These are phyloP conservation scores for Pichia sp. DNA, from an alignment of 1,139 yeast genomes.

Conservation along the genomic window DNA sequence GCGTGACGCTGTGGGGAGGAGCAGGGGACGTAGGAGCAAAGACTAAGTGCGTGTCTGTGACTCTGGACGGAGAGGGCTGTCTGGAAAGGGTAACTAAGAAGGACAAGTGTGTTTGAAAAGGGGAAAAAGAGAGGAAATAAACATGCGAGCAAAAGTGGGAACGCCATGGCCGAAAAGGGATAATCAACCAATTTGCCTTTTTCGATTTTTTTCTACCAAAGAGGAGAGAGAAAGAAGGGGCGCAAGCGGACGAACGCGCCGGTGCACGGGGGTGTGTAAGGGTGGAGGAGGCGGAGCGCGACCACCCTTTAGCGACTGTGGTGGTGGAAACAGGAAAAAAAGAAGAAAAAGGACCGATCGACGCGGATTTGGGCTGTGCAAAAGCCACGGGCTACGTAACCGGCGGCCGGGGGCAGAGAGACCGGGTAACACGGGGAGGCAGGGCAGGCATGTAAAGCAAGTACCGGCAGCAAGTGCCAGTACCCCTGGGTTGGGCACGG, in stretches of 20 bases:
- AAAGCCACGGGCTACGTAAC: neutral
- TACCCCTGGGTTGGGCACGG: too few species aligned
- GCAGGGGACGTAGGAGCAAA: neutral
- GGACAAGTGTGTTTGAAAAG: slow-evolving; percentile 1
- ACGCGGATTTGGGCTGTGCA: neutral
- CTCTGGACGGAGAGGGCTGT: neutral
- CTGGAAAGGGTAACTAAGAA: slow-evolving; percentile 2
- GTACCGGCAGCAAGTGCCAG: neutral
- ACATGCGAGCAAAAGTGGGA: neutral
- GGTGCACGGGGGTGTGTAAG: neutral
- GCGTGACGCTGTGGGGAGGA: neutral
- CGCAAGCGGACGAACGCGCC: neutral
- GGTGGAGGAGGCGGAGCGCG: neutral
- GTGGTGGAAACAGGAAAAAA: too few species aligned
- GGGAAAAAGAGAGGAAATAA: slow-evolving; percentile 6
- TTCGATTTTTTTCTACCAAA: neutral
- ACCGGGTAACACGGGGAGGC: neutral
- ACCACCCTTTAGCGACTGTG: neutral
- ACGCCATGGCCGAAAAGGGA: slow-evolving; percentile 16
- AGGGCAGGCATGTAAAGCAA: too few species aligned
- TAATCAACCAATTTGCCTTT: slow-evolving; percentile 26
- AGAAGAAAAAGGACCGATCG: neutral
- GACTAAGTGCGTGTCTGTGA: neutral
- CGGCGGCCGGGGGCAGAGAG: neutral
- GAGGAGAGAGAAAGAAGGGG: neutral